phyloP scores from a whole-genome alignment of 1,284 basidiomycete genomes.

The Xerocomus amazonicus region DNA sequence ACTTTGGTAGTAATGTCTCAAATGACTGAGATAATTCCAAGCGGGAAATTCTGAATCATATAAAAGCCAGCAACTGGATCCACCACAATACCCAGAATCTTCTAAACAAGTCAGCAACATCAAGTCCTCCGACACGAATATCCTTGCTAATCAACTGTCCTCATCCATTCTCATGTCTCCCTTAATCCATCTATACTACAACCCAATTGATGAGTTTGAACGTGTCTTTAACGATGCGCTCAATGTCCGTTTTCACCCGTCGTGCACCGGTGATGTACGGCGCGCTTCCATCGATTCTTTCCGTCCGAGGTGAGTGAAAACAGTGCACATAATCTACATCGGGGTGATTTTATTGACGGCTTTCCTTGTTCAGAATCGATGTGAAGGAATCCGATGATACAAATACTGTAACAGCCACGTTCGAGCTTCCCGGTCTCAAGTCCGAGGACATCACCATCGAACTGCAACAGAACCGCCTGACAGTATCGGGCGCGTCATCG shows the following conservation, averaged over 20 bases:
- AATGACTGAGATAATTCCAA: background rate
- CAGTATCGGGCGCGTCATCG: constrained; percentile 36
- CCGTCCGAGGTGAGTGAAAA: background rate
- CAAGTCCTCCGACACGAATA: background rate
- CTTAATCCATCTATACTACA: background rate
- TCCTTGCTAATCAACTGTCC: background rate
- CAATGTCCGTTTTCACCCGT: background rate
- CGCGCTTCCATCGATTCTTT: background rate
- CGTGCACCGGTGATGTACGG: background rate
- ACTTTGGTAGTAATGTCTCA: background rate
- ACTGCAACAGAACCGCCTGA: constrained; percentile 37
- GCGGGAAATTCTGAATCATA: background rate
- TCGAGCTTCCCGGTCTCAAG: constrained; percentile 44
- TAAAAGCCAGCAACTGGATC: background rate
- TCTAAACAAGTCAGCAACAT: background rate
- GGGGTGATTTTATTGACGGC: background rate
- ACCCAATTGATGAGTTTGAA: background rate
- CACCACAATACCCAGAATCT: background rate
- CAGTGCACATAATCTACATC: background rate
- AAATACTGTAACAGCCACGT: constrained; percentile 37
- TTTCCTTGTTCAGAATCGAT: constrained; percentile 28
- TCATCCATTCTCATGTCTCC: background rate
- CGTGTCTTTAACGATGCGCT: background rate
- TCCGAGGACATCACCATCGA: constrained; percentile 40
- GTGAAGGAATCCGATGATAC: constrained; percentile 33